These are phyloP conservation scores for Carex pumila DNA, from an alignment of 176 grass and related monocot genomes.

Conservation along the genomic window DNA sequence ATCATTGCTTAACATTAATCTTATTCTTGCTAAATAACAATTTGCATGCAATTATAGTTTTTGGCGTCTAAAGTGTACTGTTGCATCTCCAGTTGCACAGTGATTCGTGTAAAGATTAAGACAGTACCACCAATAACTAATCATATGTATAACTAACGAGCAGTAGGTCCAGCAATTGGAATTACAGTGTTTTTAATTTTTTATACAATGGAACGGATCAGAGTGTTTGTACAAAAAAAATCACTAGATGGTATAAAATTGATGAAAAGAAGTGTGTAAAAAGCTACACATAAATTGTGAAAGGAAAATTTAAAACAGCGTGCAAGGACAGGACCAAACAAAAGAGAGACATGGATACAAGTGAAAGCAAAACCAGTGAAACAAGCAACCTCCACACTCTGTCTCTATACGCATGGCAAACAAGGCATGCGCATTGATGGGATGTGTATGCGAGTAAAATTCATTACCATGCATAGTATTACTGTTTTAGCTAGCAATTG, in stretches of 20 bases:
- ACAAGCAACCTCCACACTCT: slow-evolving; percentile 12
- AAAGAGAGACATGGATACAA: not conserved
- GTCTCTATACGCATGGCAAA: not conserved
- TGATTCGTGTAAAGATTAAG: no score
- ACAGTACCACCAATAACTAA: no score
- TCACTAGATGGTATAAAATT: not conserved
- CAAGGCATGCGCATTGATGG: slow-evolving; percentile 22
- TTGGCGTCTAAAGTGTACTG: no score
- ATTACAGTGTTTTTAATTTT: not conserved
- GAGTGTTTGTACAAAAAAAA: not conserved
- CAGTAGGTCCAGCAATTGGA: not conserved
- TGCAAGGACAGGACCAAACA: slow-evolving; percentile 19
- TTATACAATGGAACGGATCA: no score
- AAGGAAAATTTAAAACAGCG: not conserved
- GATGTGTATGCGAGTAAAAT: not conserved
- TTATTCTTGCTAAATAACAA: no score
- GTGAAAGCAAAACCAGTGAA: slow-evolving; percentile 20
- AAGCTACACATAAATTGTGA: not conserved
- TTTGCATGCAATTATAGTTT: no score
- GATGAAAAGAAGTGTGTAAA: no score
- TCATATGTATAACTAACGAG: not conserved
- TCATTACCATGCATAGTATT: slow-evolving; percentile 9
- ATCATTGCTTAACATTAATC: no score
- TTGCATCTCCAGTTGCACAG: no score
- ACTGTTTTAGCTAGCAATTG: slow-evolving; percentile 5